phyloP scores from a whole-genome alignment of 23 red algal genomes.

The Gracilaria vermiculophylla region DNA sequence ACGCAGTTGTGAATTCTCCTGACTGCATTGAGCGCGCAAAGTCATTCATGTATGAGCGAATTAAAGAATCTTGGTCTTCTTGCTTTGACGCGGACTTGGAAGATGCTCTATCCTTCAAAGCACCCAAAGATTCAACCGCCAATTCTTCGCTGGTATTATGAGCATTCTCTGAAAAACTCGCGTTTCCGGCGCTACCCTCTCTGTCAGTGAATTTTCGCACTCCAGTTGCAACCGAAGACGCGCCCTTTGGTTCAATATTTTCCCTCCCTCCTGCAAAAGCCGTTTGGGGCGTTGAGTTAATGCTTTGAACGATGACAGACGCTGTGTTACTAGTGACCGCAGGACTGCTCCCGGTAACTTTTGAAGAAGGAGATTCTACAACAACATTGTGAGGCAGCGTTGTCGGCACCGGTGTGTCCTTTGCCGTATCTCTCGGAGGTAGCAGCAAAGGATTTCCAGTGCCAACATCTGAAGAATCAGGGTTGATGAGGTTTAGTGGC shows the following conservation, averaged over 20 bases:
- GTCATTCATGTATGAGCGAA: constrained; percentile 66
- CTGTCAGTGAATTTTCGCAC: not conserved
- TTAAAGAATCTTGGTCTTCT: constrained; percentile 26
- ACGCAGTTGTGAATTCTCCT: constrained; percentile 41
- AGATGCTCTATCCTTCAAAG: not conserved
- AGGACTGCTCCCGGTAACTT: not conserved
- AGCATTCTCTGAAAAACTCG: not conserved
- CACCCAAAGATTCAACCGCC: constrained; percentile 2
- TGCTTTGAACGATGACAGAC: constrained; percentile 9
- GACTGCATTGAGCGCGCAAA: constrained; percentile 67
- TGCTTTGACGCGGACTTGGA: not conserved
- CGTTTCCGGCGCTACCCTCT: not conserved
- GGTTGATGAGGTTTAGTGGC: not conserved
- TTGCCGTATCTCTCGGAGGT: not conserved
- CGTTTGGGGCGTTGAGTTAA: constrained; percentile 11
- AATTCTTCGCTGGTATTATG: not conserved
- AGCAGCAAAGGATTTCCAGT: not conserved
- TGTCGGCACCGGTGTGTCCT: not conserved
- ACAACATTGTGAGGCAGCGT: not conserved
- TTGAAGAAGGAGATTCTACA: not conserved
- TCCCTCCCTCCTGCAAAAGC: not conserved
- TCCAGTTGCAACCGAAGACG: not conserved
- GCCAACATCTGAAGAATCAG: not conserved
- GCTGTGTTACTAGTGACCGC: not conserved
- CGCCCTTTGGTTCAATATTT: not conserved